Evolutionary conservation across 2,329 filamentous ascomycete species (phyloP).

Genomic region (Ophiostoma perfectum): DNA sequence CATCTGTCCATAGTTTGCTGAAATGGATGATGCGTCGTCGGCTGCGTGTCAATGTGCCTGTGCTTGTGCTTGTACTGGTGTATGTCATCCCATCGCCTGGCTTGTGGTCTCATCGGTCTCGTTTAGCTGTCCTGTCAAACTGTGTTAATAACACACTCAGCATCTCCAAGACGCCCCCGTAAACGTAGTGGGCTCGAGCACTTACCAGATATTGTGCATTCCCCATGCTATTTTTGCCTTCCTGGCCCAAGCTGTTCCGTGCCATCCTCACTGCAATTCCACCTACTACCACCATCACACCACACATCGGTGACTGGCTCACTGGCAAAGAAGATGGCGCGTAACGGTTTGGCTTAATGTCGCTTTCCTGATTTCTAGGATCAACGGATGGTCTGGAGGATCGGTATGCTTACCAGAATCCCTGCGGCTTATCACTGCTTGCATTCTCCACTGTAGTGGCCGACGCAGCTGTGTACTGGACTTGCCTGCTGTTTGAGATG

Average conservation of each 20-base stretch:
- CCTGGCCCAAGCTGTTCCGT: too few relatives aligned
- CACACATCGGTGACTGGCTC: too few relatives aligned
- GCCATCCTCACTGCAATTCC: too few relatives aligned
- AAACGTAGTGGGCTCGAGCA: neutral
- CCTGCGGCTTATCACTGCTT: neutral
- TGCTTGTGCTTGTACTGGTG: neutral
- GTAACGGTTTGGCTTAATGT: too few relatives aligned
- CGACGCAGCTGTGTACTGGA: neutral
- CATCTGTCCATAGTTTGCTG: neutral
- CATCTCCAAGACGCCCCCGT: neutral
- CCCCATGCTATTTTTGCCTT: too few relatives aligned
- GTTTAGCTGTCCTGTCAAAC: conserved; percentile 3
- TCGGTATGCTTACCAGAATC: conserved; percentile 4
- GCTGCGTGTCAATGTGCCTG: neutral
- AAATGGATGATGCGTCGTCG: too few relatives aligned
- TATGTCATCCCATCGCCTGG: neutral
- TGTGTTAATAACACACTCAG: neutral
- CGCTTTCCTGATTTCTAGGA: too few relatives aligned
- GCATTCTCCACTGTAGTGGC: neutral
- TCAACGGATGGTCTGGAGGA: too few relatives aligned
- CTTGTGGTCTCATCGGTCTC: neutral
- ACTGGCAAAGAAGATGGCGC: too few relatives aligned
- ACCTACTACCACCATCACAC: too few relatives aligned
- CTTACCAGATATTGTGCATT: too few relatives aligned
- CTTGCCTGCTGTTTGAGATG: neutral